Evolutionary conservation across 2,329 filamentous ascomycete genomes (phyloP), one percentile per base, ranked within the genome.

Genomic region (Lecanoromycetidae sp.): DNA sequence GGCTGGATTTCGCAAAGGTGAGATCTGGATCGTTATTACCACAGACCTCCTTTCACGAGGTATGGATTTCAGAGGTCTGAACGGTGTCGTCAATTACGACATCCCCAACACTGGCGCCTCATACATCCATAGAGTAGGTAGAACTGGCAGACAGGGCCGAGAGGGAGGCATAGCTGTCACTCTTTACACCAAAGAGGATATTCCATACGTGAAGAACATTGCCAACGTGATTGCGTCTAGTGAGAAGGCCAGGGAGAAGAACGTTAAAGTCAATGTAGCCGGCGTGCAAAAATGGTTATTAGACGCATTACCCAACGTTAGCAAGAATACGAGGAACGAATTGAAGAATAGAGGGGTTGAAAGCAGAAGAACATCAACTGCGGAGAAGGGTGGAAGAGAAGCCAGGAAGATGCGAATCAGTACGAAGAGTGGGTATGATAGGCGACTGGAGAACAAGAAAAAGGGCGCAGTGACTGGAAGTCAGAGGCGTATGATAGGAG

Each of bases 21-120:
- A 96, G 61, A 82, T 96, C 52, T 98, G 91, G 91, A 80, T 96
- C 5, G 74, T 98, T 29, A 91, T 98, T 61, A 96, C 91, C 0
- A 98, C 91, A 0, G 91, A 98, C 60, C 76, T 98, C 6, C 72
- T 98, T 9, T 84, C 88, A 13, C 84, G 91, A 27, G 91, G 91
- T 17, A 81, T 98, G 33, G 91, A 98, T 64, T 95, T 98, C 68
- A 80, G 84, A 7, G 91, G 91, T 41, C 81, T 98, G 53, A 95
- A 95, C 58, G 87, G 88, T 37, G 88, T 98, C 0, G 84, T 98
- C 43, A 98, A 96, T 66, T 98, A 95, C 66, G 91, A 98, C 63
- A 87, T 95, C 7, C 91, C 91, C 0, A 86, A 82, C n/a, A 88
- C 84, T 0, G 83, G 84, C 4, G 90, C 88, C 0, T 80, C 79